Evolutionary conservation across 2,329 filamentous ascomycete species (phyloP).

Genomic region (Aspergillus ustus): DNA sequence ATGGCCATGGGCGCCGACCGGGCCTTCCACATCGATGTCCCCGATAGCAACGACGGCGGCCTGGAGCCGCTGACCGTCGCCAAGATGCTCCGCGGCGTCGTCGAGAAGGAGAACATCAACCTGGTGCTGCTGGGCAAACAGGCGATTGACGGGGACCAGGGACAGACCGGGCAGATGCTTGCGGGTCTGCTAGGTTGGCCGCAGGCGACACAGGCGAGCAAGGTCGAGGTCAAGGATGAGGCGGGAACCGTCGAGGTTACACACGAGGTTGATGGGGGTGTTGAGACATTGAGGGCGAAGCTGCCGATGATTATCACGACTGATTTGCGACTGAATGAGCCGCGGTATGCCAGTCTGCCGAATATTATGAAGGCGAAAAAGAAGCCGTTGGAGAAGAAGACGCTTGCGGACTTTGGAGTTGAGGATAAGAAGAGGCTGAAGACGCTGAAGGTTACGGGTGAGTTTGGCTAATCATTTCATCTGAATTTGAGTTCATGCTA

Average conservation of each 20-base stretch:
- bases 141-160: conserved; percentile 94
- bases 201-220: conserved; percentile 91
- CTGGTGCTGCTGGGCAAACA: conserved; percentile 95
- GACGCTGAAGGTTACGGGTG: conserved; percentile 85
- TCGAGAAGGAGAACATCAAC: conserved; percentile 84
- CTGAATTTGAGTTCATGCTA: conserved; percentile 7
- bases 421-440: conserved; percentile 78
- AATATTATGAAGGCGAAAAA: conserved; percentile 99
- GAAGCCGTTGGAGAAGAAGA: conserved; percentile 96
- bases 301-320: conserved; percentile 94
- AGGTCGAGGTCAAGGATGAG: conserved; percentile 73
- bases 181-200: conserved; percentile 89
- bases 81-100: conserved; percentile 81
- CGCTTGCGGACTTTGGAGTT: conserved; percentile 78
- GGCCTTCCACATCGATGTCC: conserved; percentile 81
- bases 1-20: conserved; percentile 99
- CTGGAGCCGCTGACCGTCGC: conserved; percentile 91
- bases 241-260: conserved; percentile 75
- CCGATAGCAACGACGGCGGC: conserved; percentile 67
- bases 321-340: conserved; percentile 92
- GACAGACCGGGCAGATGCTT: conserved; percentile 97
- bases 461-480: conserved; percentile 38
- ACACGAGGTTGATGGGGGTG: conserved; percentile 92
- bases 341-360: conserved; percentile 89
- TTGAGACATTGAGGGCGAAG: conserved; percentile 83